These are phyloP conservation scores for Musa schizocarpa DNA, from an alignment of 176 grass and related monocot genomes.

Conservation along the genomic window DNA sequence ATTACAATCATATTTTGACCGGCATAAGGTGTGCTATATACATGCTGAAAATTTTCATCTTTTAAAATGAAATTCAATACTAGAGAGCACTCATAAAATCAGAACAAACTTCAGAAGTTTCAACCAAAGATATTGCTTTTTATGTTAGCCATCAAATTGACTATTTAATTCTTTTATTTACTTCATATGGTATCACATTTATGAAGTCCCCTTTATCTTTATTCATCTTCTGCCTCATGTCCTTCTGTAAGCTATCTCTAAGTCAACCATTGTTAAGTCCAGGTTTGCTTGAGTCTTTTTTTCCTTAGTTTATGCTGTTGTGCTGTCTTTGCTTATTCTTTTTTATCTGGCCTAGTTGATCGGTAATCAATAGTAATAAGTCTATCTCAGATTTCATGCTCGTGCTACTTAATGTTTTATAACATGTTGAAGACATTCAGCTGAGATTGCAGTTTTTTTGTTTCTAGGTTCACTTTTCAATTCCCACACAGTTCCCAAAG, in stretches of 20 bases:
- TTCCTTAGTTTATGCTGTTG: neutral
- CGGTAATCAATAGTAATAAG: too few species aligned
- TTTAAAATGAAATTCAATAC: too few species aligned
- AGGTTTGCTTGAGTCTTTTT: neutral
- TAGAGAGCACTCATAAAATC: neutral
- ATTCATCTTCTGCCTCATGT: neutral
- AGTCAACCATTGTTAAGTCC: neutral
- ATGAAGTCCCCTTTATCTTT: neutral
- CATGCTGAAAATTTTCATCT: too few species aligned
- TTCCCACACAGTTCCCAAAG: constrained; percentile 82
- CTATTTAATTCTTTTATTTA: neutral
- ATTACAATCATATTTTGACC: too few species aligned
- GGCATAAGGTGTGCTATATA: too few species aligned
- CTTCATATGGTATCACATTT: neutral
- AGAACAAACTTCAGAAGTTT: neutral
- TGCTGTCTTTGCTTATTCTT: neutral
- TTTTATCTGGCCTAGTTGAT: too few species aligned
- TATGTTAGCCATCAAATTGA: too few species aligned
- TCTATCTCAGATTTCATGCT: too few species aligned
- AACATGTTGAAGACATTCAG: constrained; percentile 1
- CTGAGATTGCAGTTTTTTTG: constrained; percentile 23
- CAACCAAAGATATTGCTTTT: neutral
- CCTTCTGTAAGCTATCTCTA: neutral
- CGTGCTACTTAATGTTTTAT: neutral
- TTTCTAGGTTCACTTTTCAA: constrained; percentile 78